Percentiles rank a stretch among this genome's conserved stretches.
Evolutionary conservation across 805 yeast genomes (phyloP).

Genomic region (Candida manassasensis): DNA sequence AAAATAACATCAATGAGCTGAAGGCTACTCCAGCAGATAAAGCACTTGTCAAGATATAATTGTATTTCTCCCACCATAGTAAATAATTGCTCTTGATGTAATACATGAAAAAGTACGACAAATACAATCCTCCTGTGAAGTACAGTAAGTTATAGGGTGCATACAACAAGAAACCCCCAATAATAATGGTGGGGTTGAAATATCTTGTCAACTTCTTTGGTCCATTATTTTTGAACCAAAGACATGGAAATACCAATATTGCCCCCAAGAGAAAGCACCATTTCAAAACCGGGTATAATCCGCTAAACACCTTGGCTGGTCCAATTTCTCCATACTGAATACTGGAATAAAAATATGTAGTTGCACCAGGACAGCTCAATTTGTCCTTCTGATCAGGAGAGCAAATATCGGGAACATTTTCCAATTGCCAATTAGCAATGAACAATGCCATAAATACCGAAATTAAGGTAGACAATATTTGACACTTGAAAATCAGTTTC

Average conservation of each 20-base stretch:
- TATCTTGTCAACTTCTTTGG: slow-evolving; percentile 28
- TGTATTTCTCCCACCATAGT: slow-evolving; percentile 70
- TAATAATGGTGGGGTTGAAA: slow-evolving; percentile 52
- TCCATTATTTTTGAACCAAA: slow-evolving; percentile 31
- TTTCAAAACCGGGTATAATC: slow-evolving; percentile 48
- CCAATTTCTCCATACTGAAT: slow-evolving; percentile 55
- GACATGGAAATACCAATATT: slow-evolving; percentile 32
- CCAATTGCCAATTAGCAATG: slow-evolving; percentile 39
- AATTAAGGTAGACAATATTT: slow-evolving; percentile 32
- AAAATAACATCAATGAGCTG: slow-evolving; percentile 55
- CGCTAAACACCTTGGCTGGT: slow-evolving; percentile 55
- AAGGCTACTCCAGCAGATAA: slow-evolving; percentile 61
- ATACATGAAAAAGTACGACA: slow-evolving; percentile 56
- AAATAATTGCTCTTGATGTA: slow-evolving; percentile 44
- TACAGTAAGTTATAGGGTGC: slow-evolving; percentile 51
- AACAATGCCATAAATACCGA: slow-evolving; percentile 29
- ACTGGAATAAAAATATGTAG: slow-evolving; percentile 49
- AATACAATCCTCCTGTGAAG: slow-evolving; percentile 56
- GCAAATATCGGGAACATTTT: slow-evolving; percentile 32
- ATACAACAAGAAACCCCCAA: slow-evolving; percentile 45
- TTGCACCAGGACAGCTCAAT: slow-evolving; percentile 40
- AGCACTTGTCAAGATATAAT: slow-evolving; percentile 57
- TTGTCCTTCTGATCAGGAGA: slow-evolving; percentile 31
- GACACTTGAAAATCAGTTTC: slow-evolving; percentile 49
- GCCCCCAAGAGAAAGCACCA: slow-evolving; percentile 59